Evolutionary conservation across 2,329 filamentous ascomycete genomes (phyloP).

Genomic region (Aureobasidium sp.): DNA sequence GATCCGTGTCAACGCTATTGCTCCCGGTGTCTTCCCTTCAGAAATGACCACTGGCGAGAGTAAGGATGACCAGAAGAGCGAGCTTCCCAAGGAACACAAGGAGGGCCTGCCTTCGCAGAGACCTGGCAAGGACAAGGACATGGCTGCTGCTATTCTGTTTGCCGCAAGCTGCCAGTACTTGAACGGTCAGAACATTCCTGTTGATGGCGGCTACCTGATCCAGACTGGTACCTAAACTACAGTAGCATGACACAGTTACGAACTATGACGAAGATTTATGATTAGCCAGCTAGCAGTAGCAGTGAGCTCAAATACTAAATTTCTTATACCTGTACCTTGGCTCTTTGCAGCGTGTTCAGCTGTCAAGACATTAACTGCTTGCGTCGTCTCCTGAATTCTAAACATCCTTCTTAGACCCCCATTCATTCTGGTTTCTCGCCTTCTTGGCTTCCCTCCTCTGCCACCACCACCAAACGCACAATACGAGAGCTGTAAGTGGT

Average conservation of each 20-base stretch:
- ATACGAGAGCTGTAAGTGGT: background rate
- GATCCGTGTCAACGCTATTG: conserved; percentile 45
- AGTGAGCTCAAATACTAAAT: too few relatives aligned
- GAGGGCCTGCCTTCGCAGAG: conserved; percentile 40
- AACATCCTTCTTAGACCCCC: background rate
- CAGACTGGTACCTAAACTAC: conserved; percentile 22
- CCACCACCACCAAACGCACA: background rate
- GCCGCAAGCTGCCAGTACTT: conserved; percentile 26
- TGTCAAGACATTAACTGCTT: too few relatives aligned
- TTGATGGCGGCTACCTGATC: conserved; percentile 47
- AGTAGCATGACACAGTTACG: background rate
- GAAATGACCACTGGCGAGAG: conserved; percentile 47
- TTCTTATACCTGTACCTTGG: too few relatives aligned
- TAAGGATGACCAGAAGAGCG: conserved; percentile 43
- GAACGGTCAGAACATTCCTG: conserved; percentile 41
- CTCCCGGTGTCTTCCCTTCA: conserved; percentile 47
- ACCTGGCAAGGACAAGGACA: conserved; percentile 51
- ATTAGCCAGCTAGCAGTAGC: background rate
- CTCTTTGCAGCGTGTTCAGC: too few relatives aligned
- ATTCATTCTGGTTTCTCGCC: background rate
- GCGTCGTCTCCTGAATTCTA: background rate
- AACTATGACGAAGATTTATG: background rate
- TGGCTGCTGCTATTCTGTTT: conserved; percentile 24
- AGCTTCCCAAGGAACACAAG: conserved; percentile 36
- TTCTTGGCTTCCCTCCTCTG: background rate